phyloP scores from a whole-genome alignment of 1,284 basidiomycete species.

The Cerioporus squamosus region DNA sequence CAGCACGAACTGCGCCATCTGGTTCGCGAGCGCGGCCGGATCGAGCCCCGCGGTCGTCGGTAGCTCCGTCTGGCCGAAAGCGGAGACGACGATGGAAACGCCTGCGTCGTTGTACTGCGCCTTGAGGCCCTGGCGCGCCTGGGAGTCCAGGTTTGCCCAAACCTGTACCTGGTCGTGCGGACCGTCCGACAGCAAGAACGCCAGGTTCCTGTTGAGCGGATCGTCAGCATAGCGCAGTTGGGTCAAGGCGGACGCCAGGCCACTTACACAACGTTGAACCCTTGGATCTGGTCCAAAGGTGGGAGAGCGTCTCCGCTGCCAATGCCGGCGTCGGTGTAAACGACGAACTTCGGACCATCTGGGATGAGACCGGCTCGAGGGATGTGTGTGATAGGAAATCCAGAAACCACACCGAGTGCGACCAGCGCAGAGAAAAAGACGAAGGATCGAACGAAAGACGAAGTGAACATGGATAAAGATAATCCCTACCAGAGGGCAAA shows the following conservation, averaged over 20 bases:
- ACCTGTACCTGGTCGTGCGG: too few species aligned
- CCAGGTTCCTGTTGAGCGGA: too few species aligned
- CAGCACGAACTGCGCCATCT: conserved; percentile 45
- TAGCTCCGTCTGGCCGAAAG: conserved; percentile 49
- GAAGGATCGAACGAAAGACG: too few species aligned
- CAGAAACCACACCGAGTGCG: too few species aligned
- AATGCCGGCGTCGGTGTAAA: background rate
- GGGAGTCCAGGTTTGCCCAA: background rate
- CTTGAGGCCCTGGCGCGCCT: conserved; percentile 39
- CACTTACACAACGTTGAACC: conserved; percentile 20
- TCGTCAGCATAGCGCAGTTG: too few species aligned
- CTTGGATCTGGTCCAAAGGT: conserved; percentile 15
- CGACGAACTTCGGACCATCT: too few species aligned
- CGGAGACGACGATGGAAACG: conserved; percentile 52
- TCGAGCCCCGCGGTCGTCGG: background rate
- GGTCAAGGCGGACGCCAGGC: background rate
- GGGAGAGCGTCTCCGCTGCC: conserved; percentile 10
- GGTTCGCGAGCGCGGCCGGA: conserved; percentile 41
- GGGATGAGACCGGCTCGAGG: too few species aligned
- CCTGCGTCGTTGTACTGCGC: conserved; percentile 48
- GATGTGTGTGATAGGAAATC: too few species aligned
- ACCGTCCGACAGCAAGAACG: too few species aligned
- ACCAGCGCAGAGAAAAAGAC: too few species aligned
- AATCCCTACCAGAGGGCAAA: too few species aligned
- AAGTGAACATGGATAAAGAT: too few species aligned